Evolutionary conservation across 495 filamentous ascomycete species (phyloP), one percentile per base, ranked within the genome.

Genomic region (Xylaria curta): DNA sequence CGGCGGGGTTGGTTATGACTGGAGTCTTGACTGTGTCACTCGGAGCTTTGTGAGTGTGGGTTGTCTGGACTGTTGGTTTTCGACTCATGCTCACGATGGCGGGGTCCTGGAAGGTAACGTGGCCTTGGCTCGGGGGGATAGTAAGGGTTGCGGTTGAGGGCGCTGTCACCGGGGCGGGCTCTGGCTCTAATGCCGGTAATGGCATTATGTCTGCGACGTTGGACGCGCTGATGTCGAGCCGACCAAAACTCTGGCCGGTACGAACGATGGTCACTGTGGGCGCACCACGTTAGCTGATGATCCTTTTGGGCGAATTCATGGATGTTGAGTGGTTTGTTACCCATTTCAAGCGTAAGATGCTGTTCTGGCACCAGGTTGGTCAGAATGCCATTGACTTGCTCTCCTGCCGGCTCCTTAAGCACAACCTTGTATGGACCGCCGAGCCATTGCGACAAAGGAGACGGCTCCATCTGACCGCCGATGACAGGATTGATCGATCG

Each of bases 311-410:
- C 15, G n/a, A 8, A 28, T 28, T n/a, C 7, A 17, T 1, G 17
- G 60, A 46, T 17, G 38, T 24, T 13, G 2, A 36, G 28, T 28
- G 15, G 7, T 28, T 33, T 74, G 87, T 71, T 84, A 96, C 95
- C 95, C 86, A 97, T 88, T 62, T 86, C 86, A 28, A 99, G 86
- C 28, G 90, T 90, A 73, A 99, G 84, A 53, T 89, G 89, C 71
- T 91, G 87, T 7, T 92, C 92, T 60, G 91, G 87, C 31, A 85
- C 82, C 42, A 98, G 89, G 73, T 89, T 85, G 59, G 87, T 88
- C 46, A 99, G 90, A 28, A 90, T 87, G 53, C 95, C 95, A 72
- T 89, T 87, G 58, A 97, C 80, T 73, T 87, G 86, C 19, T 87
- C 87, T 73, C 89, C 86, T 2, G 87, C 86, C 36, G 93, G 93